These are phyloP conservation scores for Colletotrichum sublineola DNA, from an alignment of 2,329 filamentous ascomycete species.

Conservation along the genomic window DNA sequence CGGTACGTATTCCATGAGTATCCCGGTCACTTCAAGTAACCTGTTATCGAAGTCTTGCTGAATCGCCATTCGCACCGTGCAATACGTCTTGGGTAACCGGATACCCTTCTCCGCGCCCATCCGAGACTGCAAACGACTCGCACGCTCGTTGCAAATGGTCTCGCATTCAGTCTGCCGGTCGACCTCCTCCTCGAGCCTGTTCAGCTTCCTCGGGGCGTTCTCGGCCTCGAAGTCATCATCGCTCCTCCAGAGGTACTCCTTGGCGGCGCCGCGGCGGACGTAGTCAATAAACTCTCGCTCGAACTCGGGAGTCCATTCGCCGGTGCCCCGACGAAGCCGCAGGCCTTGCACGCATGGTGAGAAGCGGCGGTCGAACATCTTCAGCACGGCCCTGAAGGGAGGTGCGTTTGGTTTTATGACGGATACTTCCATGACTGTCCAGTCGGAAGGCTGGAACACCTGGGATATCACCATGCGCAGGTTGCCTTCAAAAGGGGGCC, in stretches of 20 bases:
- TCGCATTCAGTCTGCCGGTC: conserved; percentile 27
- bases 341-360: conserved; percentile 21
- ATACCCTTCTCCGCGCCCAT: conserved; percentile 10
- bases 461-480: conserved; percentile 30
- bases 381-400: conserved; percentile 25
- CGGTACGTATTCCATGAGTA: conserved; percentile 25
- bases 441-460: conserved; percentile 28
- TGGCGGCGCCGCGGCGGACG: conserved; percentile 23
- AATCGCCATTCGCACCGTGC: conserved; percentile 13
- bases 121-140: neutral
- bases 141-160: conserved; percentile 1
- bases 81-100: conserved; percentile 14
- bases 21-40: conserved; percentile 14
- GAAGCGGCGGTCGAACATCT: conserved; percentile 36
- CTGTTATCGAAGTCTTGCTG: conserved; percentile 6
- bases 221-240: neutral
- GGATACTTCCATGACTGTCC: conserved; percentile 33
- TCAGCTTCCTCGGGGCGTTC: neutral
- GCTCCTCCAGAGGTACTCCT: conserved; percentile 24
- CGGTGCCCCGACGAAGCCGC: conserved; percentile 7
- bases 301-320: conserved; percentile 30
- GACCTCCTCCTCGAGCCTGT: conserved; percentile 29
- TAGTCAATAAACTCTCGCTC: conserved; percentile 31
- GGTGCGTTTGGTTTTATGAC: conserved; percentile 8
- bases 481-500: conserved; percentile 17